Evolutionary conservation across 805 yeast genomes (phyloP).

Genomic region (Wickerhamiella bombiphila): DNA sequence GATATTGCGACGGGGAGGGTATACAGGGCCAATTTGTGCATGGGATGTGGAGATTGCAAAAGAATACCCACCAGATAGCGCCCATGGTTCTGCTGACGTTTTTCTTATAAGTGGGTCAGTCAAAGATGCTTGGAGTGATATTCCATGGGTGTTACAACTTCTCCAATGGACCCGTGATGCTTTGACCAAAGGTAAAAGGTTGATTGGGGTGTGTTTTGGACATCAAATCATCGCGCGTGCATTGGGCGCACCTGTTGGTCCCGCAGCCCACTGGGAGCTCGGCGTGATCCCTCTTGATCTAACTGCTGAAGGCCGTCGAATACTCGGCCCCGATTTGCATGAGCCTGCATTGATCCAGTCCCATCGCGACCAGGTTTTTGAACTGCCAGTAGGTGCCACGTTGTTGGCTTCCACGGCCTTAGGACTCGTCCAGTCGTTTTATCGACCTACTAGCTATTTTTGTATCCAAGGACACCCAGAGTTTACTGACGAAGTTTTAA

Average conservation of each 20-base stretch:
- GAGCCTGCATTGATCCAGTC: slow-evolving; percentile 32
- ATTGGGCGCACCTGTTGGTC: slow-evolving; percentile 43
- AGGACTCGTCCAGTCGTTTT: slow-evolving; percentile 56
- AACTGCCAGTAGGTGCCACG: slow-evolving; percentile 27
- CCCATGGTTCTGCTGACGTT: slow-evolving; percentile 18
- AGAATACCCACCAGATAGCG: slow-evolving; percentile 18
- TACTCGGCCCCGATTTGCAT: slow-evolving; percentile 20
- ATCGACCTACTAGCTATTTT: slow-evolving; percentile 35
- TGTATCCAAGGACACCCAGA: slow-evolving; percentile 91
- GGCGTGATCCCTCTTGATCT: slow-evolving; percentile 41
- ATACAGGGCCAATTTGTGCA: slow-evolving; percentile 8
- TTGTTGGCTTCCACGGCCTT: slow-evolving; percentile 39
- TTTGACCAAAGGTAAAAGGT: slow-evolving; percentile 11
- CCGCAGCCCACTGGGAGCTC: slow-evolving; percentile 61
- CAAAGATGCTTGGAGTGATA: slow-evolving; percentile 23
- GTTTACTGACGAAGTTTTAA: slow-evolving; percentile 30
- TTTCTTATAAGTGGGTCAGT: slow-evolving; percentile 28
- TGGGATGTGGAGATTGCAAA: slow-evolving; percentile 21
- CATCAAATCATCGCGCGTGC: slow-evolving; percentile 66
- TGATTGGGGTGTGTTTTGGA: slow-evolving; percentile 67
- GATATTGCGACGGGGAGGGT: slow-evolving; percentile 20
- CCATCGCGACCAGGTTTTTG: slow-evolving; percentile 43
- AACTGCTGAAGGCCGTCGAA: slow-evolving; percentile 29
- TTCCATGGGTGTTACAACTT: slow-evolving; percentile 25
- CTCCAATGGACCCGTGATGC: slow-evolving; percentile 17